These are phyloP conservation scores for Phialophora macrospora DNA, from an alignment of 2,329 filamentous ascomycete genomes.

Conservation along the genomic window DNA sequence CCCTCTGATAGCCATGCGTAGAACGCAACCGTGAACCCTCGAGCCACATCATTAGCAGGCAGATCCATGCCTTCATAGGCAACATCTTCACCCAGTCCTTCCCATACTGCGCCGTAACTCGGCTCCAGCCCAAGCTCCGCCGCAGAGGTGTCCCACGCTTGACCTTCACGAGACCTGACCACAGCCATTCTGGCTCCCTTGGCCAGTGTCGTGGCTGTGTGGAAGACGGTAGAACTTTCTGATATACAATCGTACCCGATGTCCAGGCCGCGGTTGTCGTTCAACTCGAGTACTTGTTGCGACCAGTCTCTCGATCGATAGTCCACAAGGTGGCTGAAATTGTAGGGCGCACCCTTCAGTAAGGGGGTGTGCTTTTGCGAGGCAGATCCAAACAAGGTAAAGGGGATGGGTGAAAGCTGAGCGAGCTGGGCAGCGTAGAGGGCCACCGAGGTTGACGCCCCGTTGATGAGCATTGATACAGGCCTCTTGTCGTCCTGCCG, in stretches of 20 bases:
- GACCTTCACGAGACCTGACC: background rate
- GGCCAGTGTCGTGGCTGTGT: constrained; percentile 2
- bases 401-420: background rate
- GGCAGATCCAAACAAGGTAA: background rate
- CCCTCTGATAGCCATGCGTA: constrained; percentile 29
- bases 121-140: background rate
- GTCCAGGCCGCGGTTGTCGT: background rate
- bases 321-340: background rate
- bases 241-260: background rate
- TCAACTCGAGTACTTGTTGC: background rate
- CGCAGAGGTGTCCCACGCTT: background rate
- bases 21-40: constrained; percentile 3
- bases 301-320: background rate
- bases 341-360: background rate
- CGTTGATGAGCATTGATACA: background rate
- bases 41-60: background rate
- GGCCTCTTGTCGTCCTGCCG: background rate
- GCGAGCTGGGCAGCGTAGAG: background rate
- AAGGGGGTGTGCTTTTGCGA: background rate
- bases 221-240: background rate
- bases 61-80: constrained; percentile 1
- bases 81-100: background rate
- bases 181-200: background rate
- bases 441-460: background rate
- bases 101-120: background rate